These are phyloP conservation scores for Ceratocystis colombiana DNA, from an alignment of 2,329 filamentous ascomycete species.

Conservation along the genomic window DNA sequence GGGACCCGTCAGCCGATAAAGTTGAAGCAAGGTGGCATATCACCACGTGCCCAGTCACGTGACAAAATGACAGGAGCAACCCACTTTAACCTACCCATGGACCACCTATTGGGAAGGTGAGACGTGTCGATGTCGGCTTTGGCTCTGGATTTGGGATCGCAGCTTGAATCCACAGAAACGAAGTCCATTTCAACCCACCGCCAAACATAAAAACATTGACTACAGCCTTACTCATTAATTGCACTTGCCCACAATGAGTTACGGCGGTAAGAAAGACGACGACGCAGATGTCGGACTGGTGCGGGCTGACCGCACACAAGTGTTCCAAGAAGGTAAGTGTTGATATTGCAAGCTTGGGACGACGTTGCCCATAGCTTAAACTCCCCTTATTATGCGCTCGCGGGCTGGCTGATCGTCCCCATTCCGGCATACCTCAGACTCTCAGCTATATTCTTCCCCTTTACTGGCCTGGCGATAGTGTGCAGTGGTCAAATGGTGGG, in stretches of 20 bases:
- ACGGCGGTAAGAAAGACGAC: constrained; percentile 98
- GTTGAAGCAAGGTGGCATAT: background rate
- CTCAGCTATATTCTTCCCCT: too few relatives aligned
- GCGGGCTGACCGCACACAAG: constrained; percentile 94
- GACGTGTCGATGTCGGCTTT: constrained; percentile 25
- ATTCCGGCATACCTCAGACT: too few relatives aligned
- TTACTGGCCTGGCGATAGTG: too few relatives aligned
- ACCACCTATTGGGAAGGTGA: constrained; percentile 17
- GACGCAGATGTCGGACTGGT: constrained; percentile 88
- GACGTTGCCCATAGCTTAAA: constrained; percentile 15
- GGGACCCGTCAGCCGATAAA: background rate
- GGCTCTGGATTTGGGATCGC: constrained; percentile 18
- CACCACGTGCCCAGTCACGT: constrained; percentile 11
- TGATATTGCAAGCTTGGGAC: background rate
- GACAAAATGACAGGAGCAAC: background rate
- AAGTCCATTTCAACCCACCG: constrained; percentile 13
- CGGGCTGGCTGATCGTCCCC: too few relatives aligned
- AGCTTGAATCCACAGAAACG: constrained; percentile 18
- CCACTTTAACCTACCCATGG: constrained; percentile 8
- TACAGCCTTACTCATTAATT: constrained; percentile 25
- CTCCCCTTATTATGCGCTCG: constrained; percentile 10
- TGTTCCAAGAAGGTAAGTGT: constrained; percentile 89
- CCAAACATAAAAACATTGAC: constrained; percentile 10
- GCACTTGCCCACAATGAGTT: constrained; percentile 61
- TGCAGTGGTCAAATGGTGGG: too few relatives aligned